phyloP scores from a whole-genome alignment of 2,329 filamentous ascomycete species.

The Dothistroma septosporum region DNA sequence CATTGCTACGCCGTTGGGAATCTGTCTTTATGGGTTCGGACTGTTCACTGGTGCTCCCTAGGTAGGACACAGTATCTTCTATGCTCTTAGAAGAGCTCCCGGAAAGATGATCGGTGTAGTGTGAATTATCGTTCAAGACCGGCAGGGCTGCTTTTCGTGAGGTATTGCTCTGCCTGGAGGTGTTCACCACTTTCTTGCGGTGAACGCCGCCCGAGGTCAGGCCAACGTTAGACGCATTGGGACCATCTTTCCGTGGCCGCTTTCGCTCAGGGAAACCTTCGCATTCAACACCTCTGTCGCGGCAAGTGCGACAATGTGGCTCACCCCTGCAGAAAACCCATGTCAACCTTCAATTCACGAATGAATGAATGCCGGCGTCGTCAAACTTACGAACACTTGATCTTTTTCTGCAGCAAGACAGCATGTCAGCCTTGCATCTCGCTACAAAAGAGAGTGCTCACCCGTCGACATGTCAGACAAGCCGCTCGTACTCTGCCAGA shows the following conservation, averaged over 20 bases:
- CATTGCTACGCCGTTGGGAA: not conserved
- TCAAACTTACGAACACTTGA: constrained; percentile 19
- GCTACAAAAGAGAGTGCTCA: not conserved
- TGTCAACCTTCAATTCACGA: not conserved
- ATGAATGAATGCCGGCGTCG: not conserved
- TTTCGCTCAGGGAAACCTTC: constrained; percentile 25
- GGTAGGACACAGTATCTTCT: not conserved
- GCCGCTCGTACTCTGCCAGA: constrained; percentile 28
- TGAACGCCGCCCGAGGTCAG: constrained; percentile 9
- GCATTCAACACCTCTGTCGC: constrained; percentile 25
- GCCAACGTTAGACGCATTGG: not conserved
- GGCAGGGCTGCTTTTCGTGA: not conserved
- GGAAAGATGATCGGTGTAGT: not conserved
- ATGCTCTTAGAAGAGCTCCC: not conserved
- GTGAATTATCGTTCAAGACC: not conserved
- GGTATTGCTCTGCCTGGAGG: not conserved
- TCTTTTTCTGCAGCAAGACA: constrained; percentile 19
- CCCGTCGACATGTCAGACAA: constrained; percentile 25
- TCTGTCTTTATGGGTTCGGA: not conserved
- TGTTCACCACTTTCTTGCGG: constrained; percentile 5
- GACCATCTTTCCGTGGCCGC: constrained; percentile 16
- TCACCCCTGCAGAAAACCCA: constrained; percentile 15
- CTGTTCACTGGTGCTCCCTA: not conserved
- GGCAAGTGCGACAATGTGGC: constrained; percentile 23
- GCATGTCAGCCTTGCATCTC: not conserved